These are phyloP conservation scores for Mycena sp. DNA, from an alignment of 1,284 basidiomycete genomes.

Conservation along the genomic window DNA sequence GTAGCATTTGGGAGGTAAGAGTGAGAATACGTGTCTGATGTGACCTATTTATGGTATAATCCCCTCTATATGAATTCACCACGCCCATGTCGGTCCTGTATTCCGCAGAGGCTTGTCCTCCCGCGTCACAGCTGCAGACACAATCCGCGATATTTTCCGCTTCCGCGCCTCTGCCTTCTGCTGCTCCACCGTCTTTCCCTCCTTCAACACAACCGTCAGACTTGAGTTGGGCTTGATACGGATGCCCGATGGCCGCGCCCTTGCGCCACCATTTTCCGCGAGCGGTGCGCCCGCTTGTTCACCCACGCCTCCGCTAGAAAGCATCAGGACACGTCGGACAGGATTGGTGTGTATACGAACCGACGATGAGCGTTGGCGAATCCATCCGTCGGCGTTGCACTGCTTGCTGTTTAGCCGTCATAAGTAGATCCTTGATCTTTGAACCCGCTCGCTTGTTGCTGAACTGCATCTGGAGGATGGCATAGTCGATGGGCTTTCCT, in stretches of 20 bases:
- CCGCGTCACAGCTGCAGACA: slow-evolving; percentile 80
- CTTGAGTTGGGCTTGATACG: slow-evolving; percentile 83
- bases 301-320: slow-evolving; percentile 90
- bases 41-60: too few species aligned
- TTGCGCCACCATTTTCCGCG: slow-evolving; percentile 83
- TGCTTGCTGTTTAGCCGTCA: slow-evolving; percentile 89
- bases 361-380: slow-evolving; percentile 81
- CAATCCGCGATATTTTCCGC: slow-evolving; percentile 78
- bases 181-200: slow-evolving; percentile 85
- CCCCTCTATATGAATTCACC: too few species aligned
- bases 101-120: slow-evolving; percentile 86
- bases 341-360: slow-evolving; percentile 56
- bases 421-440: slow-evolving; percentile 90
- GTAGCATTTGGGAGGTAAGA: slow-evolving; percentile 45
- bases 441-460: slow-evolving; percentile 89
- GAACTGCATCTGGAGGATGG: slow-evolving; percentile 97
- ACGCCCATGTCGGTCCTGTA: slow-evolving; percentile 80
- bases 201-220: slow-evolving; percentile 82
- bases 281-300: slow-evolving; percentile 78
- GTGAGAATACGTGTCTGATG: slow-evolving; percentile 31
- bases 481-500: slow-evolving; percentile 90
- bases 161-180: slow-evolving; percentile 69
- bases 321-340: slow-evolving; percentile 3
- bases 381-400: slow-evolving; percentile 81
- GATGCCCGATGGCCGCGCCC: slow-evolving; percentile 88